phyloP scores from a whole-genome alignment of 306 rosid genomes.

The Datisca glomerata region DNA sequence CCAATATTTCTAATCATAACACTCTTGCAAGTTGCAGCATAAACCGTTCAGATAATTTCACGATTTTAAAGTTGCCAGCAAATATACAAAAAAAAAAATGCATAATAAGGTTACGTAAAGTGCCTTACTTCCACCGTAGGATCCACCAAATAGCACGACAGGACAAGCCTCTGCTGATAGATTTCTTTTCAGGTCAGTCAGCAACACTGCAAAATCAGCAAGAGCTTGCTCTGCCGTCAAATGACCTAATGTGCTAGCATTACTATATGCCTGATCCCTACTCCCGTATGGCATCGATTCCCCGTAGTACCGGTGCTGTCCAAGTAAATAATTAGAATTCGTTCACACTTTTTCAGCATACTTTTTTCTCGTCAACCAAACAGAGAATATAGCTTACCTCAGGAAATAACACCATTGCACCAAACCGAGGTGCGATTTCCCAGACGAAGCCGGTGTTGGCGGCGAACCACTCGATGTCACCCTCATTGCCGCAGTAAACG shows the following conservation, averaged over 20 bases:
- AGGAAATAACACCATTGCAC: slow-evolving; percentile 77
- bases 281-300: slow-evolving; percentile 64
- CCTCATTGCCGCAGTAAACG: slow-evolving; percentile 89
- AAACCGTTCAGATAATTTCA: too few species aligned
- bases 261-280: slow-evolving; percentile 50
- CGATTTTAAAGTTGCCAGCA: too few species aligned
- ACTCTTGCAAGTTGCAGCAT: too few species aligned
- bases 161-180: slow-evolving; percentile 48
- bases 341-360: not conserved
- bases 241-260: slow-evolving; percentile 45
- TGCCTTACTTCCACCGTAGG: slow-evolving; percentile 81
- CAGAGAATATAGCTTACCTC: slow-evolving; percentile 32
- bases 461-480: slow-evolving; percentile 84
- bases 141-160: slow-evolving; percentile 81
- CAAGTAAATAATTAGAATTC: too few species aligned
- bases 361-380: not conserved
- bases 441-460: slow-evolving; percentile 67
- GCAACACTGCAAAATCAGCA: slow-evolving; percentile 58
- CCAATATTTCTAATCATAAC: too few species aligned
- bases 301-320: slow-evolving; percentile 76
- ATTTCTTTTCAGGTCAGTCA: slow-evolving; percentile 46
- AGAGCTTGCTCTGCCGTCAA: slow-evolving; percentile 74
- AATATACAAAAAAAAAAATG: not conserved
- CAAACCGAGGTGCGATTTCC: slow-evolving; percentile 74
- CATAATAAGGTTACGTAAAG: not conserved